phyloP scores from a whole-genome alignment of 129 eudicot species.

The Glebionis coronaria region DNA sequence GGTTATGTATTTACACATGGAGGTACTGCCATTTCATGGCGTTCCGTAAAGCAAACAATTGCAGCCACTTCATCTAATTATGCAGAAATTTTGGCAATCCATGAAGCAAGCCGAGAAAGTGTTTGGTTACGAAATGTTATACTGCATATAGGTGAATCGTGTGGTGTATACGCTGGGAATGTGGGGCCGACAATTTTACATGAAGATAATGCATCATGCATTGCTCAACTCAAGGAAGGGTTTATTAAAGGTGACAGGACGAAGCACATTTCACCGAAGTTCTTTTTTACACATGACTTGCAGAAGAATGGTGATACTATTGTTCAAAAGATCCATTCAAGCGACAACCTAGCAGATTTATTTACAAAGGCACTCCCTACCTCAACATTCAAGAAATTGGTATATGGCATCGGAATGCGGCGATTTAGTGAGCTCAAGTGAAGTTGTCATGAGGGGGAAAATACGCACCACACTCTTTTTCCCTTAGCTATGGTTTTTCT shows the following conservation, averaged over 20 bases:
- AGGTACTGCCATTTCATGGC: neutral
- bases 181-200: no score
- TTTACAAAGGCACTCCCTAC: neutral
- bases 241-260: no score
- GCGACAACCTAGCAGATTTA: no score
- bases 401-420: neutral
- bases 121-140: no score
- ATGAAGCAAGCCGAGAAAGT: neutral
- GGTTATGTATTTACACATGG: neutral
- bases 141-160: no score
- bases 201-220: no score
- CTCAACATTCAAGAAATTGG: neutral
- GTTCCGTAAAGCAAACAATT: neutral
- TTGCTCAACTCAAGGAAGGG: no score
- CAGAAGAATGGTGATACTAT: neutral
- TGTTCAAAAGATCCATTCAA: no score
- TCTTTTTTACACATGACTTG: no score
- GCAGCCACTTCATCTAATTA: conserved; percentile 1
- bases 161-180: no score
- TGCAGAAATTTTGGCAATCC: neutral
- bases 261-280: no score
- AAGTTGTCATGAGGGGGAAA: neutral
- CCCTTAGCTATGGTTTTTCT: neutral
- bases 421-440: neutral
- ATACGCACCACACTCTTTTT: neutral